Conservation (phyloP, 352 stramenopile genomes). For the Phytophthora quininea region DNA sequence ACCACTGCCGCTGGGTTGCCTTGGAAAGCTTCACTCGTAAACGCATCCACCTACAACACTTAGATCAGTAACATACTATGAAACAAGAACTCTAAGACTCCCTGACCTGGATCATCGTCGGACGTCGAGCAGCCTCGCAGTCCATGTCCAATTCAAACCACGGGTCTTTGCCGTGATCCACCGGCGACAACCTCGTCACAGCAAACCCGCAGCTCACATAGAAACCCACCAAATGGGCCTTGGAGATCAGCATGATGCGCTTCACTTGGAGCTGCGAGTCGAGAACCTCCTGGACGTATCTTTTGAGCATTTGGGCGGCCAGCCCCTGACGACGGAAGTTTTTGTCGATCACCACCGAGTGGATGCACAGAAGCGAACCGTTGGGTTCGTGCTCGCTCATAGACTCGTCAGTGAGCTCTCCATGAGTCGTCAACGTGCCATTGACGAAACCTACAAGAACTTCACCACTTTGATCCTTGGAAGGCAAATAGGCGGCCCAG, state of each 20-base stretch:
- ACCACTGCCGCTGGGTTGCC: constrained; percentile 94
- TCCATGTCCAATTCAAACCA: constrained; percentile 87
- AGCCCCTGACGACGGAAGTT: constrained; percentile 76
- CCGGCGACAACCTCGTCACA: constrained; percentile 62
- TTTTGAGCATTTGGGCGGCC: constrained; percentile 77
- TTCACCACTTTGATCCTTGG: constrained; percentile 9
- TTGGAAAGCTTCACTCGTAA: constrained; percentile 64
- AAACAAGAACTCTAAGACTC: too few species aligned
- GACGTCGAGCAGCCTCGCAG: constrained; percentile 34
- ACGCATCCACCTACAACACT: constrained; percentile 64
- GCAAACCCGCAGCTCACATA: constrained; percentile 87
- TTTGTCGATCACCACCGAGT: constrained; percentile 83
- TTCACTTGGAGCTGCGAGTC: constrained; percentile 54
- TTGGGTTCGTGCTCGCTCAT: constrained; percentile 82
- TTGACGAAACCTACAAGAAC: constrained; percentile 91
- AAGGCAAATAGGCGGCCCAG: constrained; percentile 35
- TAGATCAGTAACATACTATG: too few species aligned
- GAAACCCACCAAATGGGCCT: constrained; percentile 84
- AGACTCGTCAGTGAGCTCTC: constrained; percentile 66
- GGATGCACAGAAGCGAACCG: constrained; percentile 86
- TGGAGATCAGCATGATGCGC: constrained; percentile 83
- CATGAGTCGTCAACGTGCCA: constrained; percentile 65
- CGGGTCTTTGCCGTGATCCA: constrained; percentile 82
- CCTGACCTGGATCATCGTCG: constrained; percentile 52
- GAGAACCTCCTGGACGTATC: constrained; percentile 70